Evolutionary conservation across 2,329 filamentous ascomycete genomes (phyloP).

Genomic region (Geosmithia flava): DNA sequence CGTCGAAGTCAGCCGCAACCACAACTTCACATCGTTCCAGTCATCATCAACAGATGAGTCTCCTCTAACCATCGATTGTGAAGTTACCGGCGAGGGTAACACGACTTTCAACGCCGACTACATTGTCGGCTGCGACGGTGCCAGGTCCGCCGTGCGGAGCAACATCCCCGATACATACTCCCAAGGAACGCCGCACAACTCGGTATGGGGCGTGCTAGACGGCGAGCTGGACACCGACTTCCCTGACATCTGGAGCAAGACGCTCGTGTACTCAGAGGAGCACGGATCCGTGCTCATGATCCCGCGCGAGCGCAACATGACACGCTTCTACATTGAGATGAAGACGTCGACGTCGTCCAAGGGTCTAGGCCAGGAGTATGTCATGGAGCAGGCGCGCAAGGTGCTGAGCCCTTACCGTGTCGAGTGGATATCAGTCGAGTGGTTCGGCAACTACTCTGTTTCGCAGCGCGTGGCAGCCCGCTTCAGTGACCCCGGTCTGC

Average conservation of each 20-base stretch:
- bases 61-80: background rate
- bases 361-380: slow-evolving; percentile 47
- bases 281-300: slow-evolving; percentile 62
- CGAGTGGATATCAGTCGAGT: slow-evolving; percentile 48
- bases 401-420: slow-evolving; percentile 47
- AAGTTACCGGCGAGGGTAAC: slow-evolving; percentile 25
- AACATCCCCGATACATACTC: slow-evolving; percentile 46
- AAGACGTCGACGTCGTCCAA: slow-evolving; percentile 29
- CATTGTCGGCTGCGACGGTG: slow-evolving; percentile 61
- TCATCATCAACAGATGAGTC: slow-evolving; percentile 17
- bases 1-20: slow-evolving; percentile 46
- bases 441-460: slow-evolving; percentile 63
- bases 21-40: slow-evolving; percentile 35
- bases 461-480: slow-evolving; percentile 58
- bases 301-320: slow-evolving; percentile 61
- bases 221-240: slow-evolving; percentile 61
- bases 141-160: slow-evolving; percentile 57
- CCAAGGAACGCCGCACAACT: slow-evolving; percentile 38
- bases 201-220: slow-evolving; percentile 60
- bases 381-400: slow-evolving; percentile 53
- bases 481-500: slow-evolving; percentile 49
- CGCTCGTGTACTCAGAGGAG: slow-evolving; percentile 53
- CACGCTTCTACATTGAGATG: slow-evolving; percentile 48
- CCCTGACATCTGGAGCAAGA: slow-evolving; percentile 65
- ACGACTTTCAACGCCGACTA: slow-evolving; percentile 45